phyloP scores from a whole-genome alignment of 2,329 filamentous ascomycete species.

The Fusarium haematococcum region DNA sequence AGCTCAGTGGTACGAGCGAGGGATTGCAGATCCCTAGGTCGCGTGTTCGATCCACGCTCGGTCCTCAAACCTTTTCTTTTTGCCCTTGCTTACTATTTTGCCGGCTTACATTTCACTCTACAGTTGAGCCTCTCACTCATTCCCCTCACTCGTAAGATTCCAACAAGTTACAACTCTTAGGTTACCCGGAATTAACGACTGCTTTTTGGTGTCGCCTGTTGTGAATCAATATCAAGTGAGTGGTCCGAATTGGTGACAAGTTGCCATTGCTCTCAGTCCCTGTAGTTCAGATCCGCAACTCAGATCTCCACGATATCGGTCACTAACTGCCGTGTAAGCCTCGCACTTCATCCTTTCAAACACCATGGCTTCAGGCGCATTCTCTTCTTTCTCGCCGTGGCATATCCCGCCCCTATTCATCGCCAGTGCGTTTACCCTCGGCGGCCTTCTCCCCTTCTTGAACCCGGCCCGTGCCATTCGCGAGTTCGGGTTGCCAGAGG shows the following conservation, averaged over 20 bases:
- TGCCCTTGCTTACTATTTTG: neutral
- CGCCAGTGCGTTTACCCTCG: slow-evolving; percentile 47
- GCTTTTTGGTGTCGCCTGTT: neutral
- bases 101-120: neutral
- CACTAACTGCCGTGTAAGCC: neutral
- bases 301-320: neutral
- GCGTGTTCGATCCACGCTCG: slow-evolving; percentile 42
- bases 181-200: neutral
- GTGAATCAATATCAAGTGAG: neutral
- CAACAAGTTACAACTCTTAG: neutral
- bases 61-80: slow-evolving; percentile 20
- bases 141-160: neutral
- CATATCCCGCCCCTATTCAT: slow-evolving; percentile 46
- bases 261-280: neutral
- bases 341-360: neutral
- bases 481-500: slow-evolving; percentile 49
- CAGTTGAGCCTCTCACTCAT: neutral
- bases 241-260: neutral
- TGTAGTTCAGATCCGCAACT: neutral
- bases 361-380: slow-evolving; percentile 24
- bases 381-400: slow-evolving; percentile 33
- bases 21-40: slow-evolving; percentile 43
- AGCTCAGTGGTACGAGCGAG: slow-evolving; percentile 42
- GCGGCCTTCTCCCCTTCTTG: slow-evolving; percentile 49
- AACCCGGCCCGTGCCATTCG: slow-evolving; percentile 47